Percentiles rank a stretch among this genome's conserved stretches.
phyloP scores from a whole-genome alignment of 179 eudicot genomes.

The Heliamphora pulchella region DNA sequence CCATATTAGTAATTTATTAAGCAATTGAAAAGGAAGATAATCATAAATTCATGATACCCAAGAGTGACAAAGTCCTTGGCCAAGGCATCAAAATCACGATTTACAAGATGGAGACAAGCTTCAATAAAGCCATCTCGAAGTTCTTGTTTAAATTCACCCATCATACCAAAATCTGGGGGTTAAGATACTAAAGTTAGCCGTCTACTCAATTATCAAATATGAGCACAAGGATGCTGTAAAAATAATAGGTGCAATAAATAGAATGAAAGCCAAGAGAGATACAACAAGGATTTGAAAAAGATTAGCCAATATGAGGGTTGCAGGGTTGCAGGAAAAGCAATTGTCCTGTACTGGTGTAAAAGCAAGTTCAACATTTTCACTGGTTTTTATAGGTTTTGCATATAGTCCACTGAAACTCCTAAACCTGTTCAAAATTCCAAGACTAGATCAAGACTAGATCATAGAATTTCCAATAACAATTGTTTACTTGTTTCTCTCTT shows the following conservation, averaged over 20 bases:
- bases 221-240: not conserved
- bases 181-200: conserved; percentile 9
- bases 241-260: not conserved
- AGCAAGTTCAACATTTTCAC: not conserved
- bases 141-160: conserved; percentile 93
- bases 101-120: conserved; percentile 96
- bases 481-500: not conserved
- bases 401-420: not conserved
- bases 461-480: not conserved
- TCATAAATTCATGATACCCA: conserved; percentile 40
- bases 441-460: not conserved
- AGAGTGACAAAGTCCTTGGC: conserved; percentile 89
- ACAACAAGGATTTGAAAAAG: not conserved
- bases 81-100: conserved; percentile 85
- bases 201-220: not conserved
- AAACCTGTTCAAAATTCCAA: not conserved
- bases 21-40: conserved; percentile 13
- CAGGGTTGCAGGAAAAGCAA: not conserved
- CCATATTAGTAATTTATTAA: not conserved
- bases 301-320: not conserved
- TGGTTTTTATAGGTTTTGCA: not conserved
- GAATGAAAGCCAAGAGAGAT: not conserved
- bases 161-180: conserved; percentile 85
- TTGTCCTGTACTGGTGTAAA: not conserved
- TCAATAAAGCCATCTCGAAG: conserved; percentile 94